Evolutionary conservation across 2,329 filamentous ascomycete species (phyloP), one percentile per base, ranked within the genome.

Genomic region (Fusarium devonianum): DNA sequence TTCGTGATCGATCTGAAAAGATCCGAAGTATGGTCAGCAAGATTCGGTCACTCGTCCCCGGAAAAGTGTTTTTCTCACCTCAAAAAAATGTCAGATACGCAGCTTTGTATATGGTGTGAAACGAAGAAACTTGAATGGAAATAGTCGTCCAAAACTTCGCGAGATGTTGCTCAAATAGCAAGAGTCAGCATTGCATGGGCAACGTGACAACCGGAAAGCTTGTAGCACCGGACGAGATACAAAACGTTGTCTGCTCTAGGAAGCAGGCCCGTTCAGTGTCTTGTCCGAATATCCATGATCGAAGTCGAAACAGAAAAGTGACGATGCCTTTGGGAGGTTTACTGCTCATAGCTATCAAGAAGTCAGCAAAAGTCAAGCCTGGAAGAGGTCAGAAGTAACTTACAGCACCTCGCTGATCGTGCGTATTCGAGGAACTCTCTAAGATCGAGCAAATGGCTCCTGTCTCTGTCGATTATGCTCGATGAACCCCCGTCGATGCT

Each of bases 401-500:
- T 26, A 26, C 23, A 4, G 11, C 23, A 12, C 10, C 10, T 26
- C 23, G 10, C 4, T 4, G 9, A 25, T 23, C 6, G 21, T 6
- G 10, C 6, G 10, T 10, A 23, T 10, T 10, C 6, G 6, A 6
- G 21, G 21, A 6, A 6, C 6, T 10, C 6, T 10, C 21, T 23
- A 23, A 10, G 21, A 6, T 23, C 21, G 21, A 10, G 10, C 21
- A 23, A n/a, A n/a, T n/a, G 21, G 21, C 6, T 23, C 6, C 21
- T 23, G 21, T 23, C 10, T 23, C 10, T 23, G 21, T 6, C 6
- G 21, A 13, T 38, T 28, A 19, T 18, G n/a, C 19, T 40, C 23
- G 11, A 23, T 10, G 16, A 37, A 17, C 21, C 62, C 49, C 4
- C 42, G 7, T 64, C n/a, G 16, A 13, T 71, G 67, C 23, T 51